Evolutionary conservation across 192 early-diverging fungal genomes (phyloP), one percentile per base, ranked within the genome.

Genomic region (Backusella liffmaniae): DNA sequence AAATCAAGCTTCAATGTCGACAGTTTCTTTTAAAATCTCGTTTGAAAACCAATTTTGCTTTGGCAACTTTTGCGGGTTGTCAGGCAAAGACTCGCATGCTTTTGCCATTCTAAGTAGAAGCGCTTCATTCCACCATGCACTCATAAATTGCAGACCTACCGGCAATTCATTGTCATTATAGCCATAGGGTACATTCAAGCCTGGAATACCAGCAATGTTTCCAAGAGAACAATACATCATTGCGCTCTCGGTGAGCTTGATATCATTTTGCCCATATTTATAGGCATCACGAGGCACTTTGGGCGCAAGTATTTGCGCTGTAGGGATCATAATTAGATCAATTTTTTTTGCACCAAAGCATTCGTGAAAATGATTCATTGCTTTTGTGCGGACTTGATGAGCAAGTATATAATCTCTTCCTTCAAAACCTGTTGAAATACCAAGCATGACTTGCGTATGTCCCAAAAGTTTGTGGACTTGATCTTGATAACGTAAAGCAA

Each of bases 131-230:
- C 86, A 91, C 92, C 92, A 93, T 69, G 86, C 80, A 2, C 84
- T 83, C 85, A 89, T 88, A 68, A 93, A 89, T 70, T 93, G 92
- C 56, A 91, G 72, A 37, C 87, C 91, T 42, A 92, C 83, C 7
- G 92, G 92, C n/a, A 92, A 73, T 15, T 84, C 86, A 5, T 82
- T 74, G 29, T 10, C 5, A 21, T 83, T 75, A 66, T 87, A 91
- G 0, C 92, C 92, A 35, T 86, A 85, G 13, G 91, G 91, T 23
- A 88, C 86, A 21, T 81, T 82, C 23, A 91, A 79, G 2, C 84
- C 90, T 12, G 92, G 92, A 70, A 92, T 81, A 26, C 92, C 92
- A 1, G 87, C 80, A 12, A 92, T 78, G 72, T 93, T 93, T n/a
- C 86, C 89, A 72, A 92, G 77, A 73, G 82, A 83, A 75, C 86